Evolutionary conservation across 805 yeast species (phyloP).

Genomic region (Metschnikowia lochheadii): DNA sequence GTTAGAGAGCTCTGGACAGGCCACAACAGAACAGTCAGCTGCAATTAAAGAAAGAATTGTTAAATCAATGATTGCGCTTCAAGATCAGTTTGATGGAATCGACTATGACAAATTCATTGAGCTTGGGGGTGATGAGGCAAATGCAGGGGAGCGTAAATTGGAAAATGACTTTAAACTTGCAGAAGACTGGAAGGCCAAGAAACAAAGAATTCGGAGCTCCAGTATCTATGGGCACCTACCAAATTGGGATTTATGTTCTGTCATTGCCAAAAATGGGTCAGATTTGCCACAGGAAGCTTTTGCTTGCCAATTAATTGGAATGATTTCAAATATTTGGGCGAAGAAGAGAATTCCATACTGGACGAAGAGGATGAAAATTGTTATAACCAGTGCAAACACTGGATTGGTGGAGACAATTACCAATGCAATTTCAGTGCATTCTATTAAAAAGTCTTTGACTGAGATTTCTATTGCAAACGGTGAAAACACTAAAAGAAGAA

Average conservation of each 20-base stretch:
- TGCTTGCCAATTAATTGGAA: constrained; percentile 80
- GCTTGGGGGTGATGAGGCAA: constrained; percentile 47
- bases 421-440: constrained; percentile 89
- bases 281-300: constrained; percentile 96
- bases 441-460: constrained; percentile 88
- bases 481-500: constrained; percentile 63
- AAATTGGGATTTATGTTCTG: constrained; percentile 94
- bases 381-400: constrained; percentile 84
- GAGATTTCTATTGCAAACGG: constrained; percentile 65
- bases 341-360: constrained; percentile 67
- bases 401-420: constrained; percentile 96
- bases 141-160: constrained; percentile 78
- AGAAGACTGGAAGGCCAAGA: constrained; percentile 89
- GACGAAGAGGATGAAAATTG: constrained; percentile 90
- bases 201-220: constrained; percentile 69
- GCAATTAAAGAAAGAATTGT: constrained; percentile 20
- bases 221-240: constrained; percentile 81
- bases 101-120: constrained; percentile 21
- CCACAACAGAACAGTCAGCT: constrained; percentile 35
- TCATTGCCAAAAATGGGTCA: constrained; percentile 93
- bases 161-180: constrained; percentile 91
- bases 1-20: constrained; percentile 70
- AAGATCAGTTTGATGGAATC: constrained; percentile 39
- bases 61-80: constrained; percentile 34
- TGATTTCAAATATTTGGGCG: constrained; percentile 69